phyloP scores from a whole-genome alignment of 257 asterid genomes.

The Solanum bulbocastanum region DNA sequence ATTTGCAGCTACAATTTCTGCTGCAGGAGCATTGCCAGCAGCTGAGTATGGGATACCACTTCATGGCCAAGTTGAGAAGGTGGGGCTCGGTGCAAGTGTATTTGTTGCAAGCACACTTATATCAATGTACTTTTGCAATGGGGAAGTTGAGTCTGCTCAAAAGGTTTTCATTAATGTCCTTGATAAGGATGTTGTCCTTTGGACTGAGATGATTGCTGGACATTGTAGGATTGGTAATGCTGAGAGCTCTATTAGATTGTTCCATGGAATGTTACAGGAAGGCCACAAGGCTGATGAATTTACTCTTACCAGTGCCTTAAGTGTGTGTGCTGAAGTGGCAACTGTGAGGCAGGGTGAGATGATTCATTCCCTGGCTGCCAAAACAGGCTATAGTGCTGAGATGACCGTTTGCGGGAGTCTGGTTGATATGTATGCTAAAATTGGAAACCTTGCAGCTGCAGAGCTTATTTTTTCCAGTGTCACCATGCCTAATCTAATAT shows the following conservation, averaged over 20 bases:
- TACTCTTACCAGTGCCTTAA: constrained; percentile 49
- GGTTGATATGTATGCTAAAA: constrained; percentile 79
- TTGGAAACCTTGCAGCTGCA: constrained; percentile 57
- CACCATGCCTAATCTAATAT: constrained; percentile 35
- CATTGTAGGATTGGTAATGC: constrained; percentile 55
- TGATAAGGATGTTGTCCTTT: constrained; percentile 63
- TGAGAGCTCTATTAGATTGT: constrained; percentile 41
- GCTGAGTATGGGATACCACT: constrained; percentile 54
- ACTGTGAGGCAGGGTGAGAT: constrained; percentile 63
- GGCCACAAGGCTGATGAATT: constrained; percentile 40
- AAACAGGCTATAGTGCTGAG: constrained; percentile 49
- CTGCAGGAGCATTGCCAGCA: constrained; percentile 34
- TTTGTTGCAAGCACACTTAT: constrained; percentile 52
- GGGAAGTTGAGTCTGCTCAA: constrained; percentile 31
- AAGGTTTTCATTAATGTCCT: constrained; percentile 36
- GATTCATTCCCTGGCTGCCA: constrained; percentile 54
- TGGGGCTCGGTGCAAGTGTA: constrained; percentile 32
- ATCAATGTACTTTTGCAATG: constrained; percentile 58
- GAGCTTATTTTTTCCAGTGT: constrained; percentile 23
- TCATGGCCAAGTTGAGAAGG: constrained; percentile 61
- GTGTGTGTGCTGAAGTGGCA: constrained; percentile 79
- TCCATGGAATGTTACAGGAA: constrained; percentile 34
- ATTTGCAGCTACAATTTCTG: constrained; percentile 51
- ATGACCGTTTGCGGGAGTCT: constrained; percentile 50
- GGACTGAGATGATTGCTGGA: constrained; percentile 92